phyloP scores from a whole-genome alignment of 495 filamentous ascomycete species.

The Aspergillus bridgeri region DNA sequence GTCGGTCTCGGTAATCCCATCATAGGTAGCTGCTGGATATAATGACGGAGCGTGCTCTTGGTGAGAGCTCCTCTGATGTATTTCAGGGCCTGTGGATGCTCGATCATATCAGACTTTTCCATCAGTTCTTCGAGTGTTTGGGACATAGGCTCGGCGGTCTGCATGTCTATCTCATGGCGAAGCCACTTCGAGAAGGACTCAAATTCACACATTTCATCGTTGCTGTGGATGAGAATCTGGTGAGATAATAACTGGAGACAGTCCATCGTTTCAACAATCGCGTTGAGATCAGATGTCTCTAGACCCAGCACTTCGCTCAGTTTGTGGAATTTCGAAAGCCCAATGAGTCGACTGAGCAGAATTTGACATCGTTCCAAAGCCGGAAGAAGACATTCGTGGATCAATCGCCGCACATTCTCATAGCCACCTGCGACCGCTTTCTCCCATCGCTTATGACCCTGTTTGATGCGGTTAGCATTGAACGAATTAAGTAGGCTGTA shows the following conservation, averaged over 20 bases:
- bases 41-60: conserved; percentile 43
- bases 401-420: conserved; percentile 68
- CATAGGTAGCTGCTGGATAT: conserved; percentile 44
- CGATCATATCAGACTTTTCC: conserved; percentile 44
- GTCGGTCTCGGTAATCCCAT: conserved; percentile 31
- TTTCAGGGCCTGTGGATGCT: conserved; percentile 45
- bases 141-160: conserved; percentile 42
- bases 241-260: conserved; percentile 71
- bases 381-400: conserved; percentile 83
- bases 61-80: conserved; percentile 52
- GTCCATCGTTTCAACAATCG: conserved; percentile 65
- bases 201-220: conserved; percentile 78
- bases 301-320: conserved; percentile 64
- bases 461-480: background rate
- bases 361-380: conserved; percentile 79
- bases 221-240: conserved; percentile 64
- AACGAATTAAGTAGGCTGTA: conserved; percentile 13
- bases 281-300: conserved; percentile 54
- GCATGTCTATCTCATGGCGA: conserved; percentile 71
- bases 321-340: conserved; percentile 76
- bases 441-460: conserved; percentile 96
- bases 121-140: conserved; percentile 44
- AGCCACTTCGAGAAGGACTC: conserved; percentile 80
- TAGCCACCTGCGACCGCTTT: conserved; percentile 76
- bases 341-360: conserved; percentile 79